These are phyloP conservation scores for Spergularia bocconei DNA, from an alignment of 148 eudicot genomes.

Conservation along the genomic window DNA sequence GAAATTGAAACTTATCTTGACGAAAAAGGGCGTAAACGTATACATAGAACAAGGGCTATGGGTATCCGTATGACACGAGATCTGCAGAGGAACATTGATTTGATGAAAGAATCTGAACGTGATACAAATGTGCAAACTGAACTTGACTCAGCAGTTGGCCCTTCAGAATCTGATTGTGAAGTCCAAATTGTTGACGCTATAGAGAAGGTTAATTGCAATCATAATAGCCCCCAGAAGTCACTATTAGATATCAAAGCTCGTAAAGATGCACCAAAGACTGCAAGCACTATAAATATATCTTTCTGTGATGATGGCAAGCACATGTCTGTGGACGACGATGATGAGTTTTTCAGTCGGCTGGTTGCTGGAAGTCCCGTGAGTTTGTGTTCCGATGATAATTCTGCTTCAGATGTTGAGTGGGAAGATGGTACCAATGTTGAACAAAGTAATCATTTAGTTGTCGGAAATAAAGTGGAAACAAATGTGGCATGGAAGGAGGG, in stretches of 20 bases:
- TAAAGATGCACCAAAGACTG: slow-evolving; percentile 27
- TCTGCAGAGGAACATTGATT: slow-evolving; percentile 82
- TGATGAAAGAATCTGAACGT: slow-evolving; percentile 72
- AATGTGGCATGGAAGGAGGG: slow-evolving; percentile 29
- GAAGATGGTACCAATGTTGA: slow-evolving; percentile 55
- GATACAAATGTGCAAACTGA: slow-evolving; percentile 31
- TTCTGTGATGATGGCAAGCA: slow-evolving; percentile 53
- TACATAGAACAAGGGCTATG: slow-evolving; percentile 81
- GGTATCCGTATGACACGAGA: slow-evolving; percentile 97
- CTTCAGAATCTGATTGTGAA: slow-evolving; percentile 17
- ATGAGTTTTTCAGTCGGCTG: slow-evolving; percentile 62
- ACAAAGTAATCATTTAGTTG: slow-evolving; percentile 19
- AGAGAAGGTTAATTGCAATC: slow-evolving; percentile 24
- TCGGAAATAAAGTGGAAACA: slow-evolving; percentile 20
- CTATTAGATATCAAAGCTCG: slow-evolving; percentile 18
- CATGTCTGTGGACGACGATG: slow-evolving; percentile 46
- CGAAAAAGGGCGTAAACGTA: slow-evolving; percentile 68
- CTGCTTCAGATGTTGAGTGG: slow-evolving; percentile 75
- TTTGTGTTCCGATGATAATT: slow-evolving; percentile 33
- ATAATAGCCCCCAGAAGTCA: slow-evolving; percentile 22
- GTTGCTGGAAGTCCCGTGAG: slow-evolving; percentile 54
- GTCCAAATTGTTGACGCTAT: slow-evolving; percentile 27
- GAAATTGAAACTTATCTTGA: slow-evolving; percentile 63
- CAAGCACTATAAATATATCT: slow-evolving; percentile 54
- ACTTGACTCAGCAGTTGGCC: slow-evolving; percentile 18